Conservation (phyloP, 768 basidiomycete species). For the Psilocybe sp. region DNA sequence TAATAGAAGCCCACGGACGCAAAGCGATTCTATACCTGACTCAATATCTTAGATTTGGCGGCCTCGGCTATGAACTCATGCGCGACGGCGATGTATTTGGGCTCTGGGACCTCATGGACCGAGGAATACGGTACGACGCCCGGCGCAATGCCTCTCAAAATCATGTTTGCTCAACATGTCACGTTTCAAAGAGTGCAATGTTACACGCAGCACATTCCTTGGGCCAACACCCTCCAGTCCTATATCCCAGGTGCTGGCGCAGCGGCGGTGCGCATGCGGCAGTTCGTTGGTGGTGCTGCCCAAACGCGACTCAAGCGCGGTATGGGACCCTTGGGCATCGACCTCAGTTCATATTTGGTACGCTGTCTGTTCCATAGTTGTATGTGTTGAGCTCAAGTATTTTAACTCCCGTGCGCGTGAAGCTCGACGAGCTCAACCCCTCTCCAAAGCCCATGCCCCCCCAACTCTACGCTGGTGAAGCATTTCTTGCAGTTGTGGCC, state of each 20-base stretch:
- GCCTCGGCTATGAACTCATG: conserved; percentile 5
- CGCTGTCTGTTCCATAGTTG: neutral
- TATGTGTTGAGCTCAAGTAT: neutral
- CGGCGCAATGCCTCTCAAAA: neutral
- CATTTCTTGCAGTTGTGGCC: neutral
- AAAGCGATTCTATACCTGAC: neutral
- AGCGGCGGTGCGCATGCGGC: neutral
- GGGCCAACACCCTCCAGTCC: neutral
- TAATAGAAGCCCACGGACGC: neutral
- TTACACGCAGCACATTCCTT: conserved; percentile 5
- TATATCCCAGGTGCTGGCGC: neutral
- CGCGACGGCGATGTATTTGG: conserved; percentile 9
- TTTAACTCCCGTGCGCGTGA: neutral
- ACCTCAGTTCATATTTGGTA: conserved; percentile 6
- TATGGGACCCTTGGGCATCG: neutral
- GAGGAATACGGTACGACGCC: neutral
- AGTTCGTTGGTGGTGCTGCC: neutral
- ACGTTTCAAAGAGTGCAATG: neutral
- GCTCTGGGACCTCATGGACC: conserved; percentile 6
- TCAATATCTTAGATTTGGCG: neutral
- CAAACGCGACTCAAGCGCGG: conserved; percentile 1
- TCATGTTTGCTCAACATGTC: neutral
- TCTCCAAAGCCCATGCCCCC: neutral
- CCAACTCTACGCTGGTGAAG: conserved; percentile 1
- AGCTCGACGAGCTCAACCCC: conserved; percentile 5